A percentile compares a stretch with the other conserved stretches of the same genome.
Conservation (phyloP, 225 moss, liverwort and hornwort genomes). For the Pleurozium schreberi region DNA sequence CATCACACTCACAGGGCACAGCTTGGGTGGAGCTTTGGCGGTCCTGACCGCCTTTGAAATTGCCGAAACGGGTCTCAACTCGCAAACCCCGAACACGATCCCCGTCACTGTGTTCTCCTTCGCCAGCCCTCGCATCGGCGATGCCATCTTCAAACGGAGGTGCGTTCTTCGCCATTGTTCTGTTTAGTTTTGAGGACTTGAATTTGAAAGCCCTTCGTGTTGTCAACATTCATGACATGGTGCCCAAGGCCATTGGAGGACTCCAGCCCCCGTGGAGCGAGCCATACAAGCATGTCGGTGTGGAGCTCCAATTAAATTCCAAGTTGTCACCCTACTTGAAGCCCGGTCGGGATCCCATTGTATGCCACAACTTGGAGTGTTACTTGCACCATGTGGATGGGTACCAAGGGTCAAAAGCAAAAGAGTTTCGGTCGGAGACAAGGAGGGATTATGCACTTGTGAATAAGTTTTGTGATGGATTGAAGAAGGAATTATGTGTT, state of each 20-base stretch:
- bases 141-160: conserved; percentile 35
- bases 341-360: background rate
- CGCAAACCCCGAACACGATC: background rate
- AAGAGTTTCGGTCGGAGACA: conserved; percentile 12
- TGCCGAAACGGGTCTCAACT: conserved; percentile 31
- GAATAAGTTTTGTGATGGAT: conserved; percentile 19
- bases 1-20: conserved; percentile 63
- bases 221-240: conserved; percentile 41
- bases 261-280: conserved; percentile 41
- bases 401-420: background rate
- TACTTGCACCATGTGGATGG: conserved; percentile 47
- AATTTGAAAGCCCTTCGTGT: conserved; percentile 47
- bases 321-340: conserved; percentile 30
- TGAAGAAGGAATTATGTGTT: conserved; percentile 17
- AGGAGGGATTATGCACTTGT: conserved; percentile 21
- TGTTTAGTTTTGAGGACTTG: conserved; percentile 4
- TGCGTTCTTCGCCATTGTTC: background rate
- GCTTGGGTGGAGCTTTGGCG: conserved; percentile 56
- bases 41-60: conserved; percentile 59
- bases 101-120: conserved; percentile 55
- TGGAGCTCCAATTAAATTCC: conserved; percentile 21
- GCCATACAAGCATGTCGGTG: conserved; percentile 35
- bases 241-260: conserved; percentile 39
- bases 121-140: conserved; percentile 55
- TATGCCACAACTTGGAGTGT: conserved; percentile 27